phyloP scores from a whole-genome alignment of 2,329 filamentous ascomycete species.

The Salinomyces thailandicus region DNA sequence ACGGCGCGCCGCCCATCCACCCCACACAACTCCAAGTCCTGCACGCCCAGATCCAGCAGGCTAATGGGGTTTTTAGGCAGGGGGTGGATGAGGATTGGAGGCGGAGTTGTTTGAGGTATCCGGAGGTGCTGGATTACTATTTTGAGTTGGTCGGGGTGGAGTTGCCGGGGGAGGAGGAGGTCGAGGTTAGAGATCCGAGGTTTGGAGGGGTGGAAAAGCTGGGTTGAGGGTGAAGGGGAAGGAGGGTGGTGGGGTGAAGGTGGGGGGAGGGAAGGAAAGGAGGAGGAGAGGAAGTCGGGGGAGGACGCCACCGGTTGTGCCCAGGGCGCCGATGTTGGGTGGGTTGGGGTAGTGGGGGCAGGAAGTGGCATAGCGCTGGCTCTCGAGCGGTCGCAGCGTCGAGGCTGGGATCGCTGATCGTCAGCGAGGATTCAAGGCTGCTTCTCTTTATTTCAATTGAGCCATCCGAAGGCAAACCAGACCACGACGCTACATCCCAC shows the following conservation, averaged over 20 bases:
- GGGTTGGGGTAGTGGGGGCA: too few species aligned
- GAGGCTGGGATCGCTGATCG: too few species aligned
- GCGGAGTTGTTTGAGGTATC: constrained; percentile 62
- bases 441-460: too few species aligned
- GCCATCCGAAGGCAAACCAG: too few species aligned
- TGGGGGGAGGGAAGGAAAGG: too few species aligned
- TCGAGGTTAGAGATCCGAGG: constrained; percentile 27
- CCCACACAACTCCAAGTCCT: constrained; percentile 31
- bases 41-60: constrained; percentile 48
- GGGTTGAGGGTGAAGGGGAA: constrained; percentile 25
- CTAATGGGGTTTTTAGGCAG: constrained; percentile 56
- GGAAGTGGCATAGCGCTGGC: too few species aligned
- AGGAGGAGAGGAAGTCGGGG: constrained; percentile 12
- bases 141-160: constrained; percentile 59
- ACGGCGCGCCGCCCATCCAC: constrained; percentile 34
- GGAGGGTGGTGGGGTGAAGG: constrained; percentile 19
- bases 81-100: constrained; percentile 74
- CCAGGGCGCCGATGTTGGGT: constrained; percentile 10
- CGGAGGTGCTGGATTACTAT: constrained; percentile 73
- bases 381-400: too few species aligned
- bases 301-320: constrained; percentile 15
- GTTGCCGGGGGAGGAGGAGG: constrained; percentile 47
- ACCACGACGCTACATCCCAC: too few species aligned
- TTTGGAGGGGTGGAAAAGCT: constrained; percentile 20
- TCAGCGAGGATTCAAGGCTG: too few species aligned